Conservation (phyloP, 192 early-diverging fungal species). For the Backusella parvicylindrica region DNA sequence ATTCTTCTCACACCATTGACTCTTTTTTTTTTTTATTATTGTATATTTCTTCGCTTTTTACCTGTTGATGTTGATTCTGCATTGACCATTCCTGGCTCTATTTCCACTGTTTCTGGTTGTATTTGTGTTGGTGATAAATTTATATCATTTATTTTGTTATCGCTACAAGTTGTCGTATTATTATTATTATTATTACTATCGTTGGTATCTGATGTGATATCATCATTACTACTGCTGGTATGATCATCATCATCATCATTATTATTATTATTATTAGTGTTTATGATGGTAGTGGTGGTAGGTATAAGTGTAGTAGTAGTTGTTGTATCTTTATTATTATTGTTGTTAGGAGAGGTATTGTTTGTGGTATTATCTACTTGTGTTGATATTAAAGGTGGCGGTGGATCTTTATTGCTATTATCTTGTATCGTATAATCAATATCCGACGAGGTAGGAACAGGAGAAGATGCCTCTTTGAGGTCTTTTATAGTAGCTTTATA, state of each 20-base stretch:
- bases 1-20: neutral
- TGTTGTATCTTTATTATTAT: neutral
- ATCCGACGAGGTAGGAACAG: neutral
- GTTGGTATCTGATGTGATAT: neutral
- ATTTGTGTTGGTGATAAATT: neutral
- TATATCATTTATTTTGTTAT: neutral
- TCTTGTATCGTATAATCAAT: neutral
- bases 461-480: neutral
- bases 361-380: neutral
- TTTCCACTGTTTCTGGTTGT: neutral
- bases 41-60: neutral
- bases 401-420: neutral
- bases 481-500: neutral
- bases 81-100: neutral
- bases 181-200: neutral
- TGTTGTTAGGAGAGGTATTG: neutral
- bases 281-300: neutral
- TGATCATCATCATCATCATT: neutral
- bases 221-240: neutral
- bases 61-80: neutral
- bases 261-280: neutral
- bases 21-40: neutral
- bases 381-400: neutral
- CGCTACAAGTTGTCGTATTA: slow-evolving; percentile 1
- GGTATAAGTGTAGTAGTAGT: neutral